Percentiles rank a stretch among this genome's conserved stretches.
These are phyloP conservation scores for Neotropicomus parvogracilis DNA, from an alignment of 1,284 basidiomycete species.

Conservation along the genomic window DNA sequence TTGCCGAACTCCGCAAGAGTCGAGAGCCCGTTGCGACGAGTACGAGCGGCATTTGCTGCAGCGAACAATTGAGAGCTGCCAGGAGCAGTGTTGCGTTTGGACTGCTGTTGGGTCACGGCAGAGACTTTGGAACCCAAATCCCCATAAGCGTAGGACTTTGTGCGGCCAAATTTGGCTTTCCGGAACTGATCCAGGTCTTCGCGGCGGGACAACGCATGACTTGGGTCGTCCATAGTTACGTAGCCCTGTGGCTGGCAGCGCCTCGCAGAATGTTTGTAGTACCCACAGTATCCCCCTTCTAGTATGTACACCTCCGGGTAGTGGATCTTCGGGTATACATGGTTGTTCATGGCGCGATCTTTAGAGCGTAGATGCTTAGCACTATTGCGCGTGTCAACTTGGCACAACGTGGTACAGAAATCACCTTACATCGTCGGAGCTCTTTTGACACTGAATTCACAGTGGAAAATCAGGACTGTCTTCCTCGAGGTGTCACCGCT, in stretches of 20 bases:
- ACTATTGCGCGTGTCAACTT: constrained; percentile 40
- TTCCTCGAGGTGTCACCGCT: constrained; percentile 77
- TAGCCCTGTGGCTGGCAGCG: constrained; percentile 84
- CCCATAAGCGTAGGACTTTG: constrained; percentile 86
- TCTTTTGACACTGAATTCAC: constrained; percentile 94
- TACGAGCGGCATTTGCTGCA: constrained; percentile 62
- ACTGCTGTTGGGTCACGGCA: constrained; percentile 34
- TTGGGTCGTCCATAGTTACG: constrained; percentile 92
- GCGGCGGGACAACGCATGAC: constrained; percentile 71
- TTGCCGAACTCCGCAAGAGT: constrained; percentile 67
- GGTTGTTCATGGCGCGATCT: constrained; percentile 85
- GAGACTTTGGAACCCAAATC: constrained; percentile 49
- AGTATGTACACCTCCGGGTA: constrained; percentile 98
- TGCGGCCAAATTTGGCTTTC: constrained; percentile 79
- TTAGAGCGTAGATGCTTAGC: constrained; percentile 90
- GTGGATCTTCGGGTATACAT: constrained; percentile 88
- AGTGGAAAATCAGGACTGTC: constrained; percentile 93
- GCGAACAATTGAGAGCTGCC: constrained; percentile 54
- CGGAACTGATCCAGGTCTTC: constrained; percentile 91
- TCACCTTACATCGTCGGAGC: constrained; percentile 87
- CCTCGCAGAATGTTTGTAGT: constrained; percentile 64
- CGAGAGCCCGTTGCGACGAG: constrained; percentile 52
- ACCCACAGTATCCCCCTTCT: constrained; percentile 92
- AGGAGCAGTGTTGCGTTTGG: constrained; percentile 62
- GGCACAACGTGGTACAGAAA: background rate